Evolutionary conservation across 495 filamentous ascomycete species (phyloP), one percentile per base, ranked within the genome.

Genomic region (Aspergillus wentii): DNA sequence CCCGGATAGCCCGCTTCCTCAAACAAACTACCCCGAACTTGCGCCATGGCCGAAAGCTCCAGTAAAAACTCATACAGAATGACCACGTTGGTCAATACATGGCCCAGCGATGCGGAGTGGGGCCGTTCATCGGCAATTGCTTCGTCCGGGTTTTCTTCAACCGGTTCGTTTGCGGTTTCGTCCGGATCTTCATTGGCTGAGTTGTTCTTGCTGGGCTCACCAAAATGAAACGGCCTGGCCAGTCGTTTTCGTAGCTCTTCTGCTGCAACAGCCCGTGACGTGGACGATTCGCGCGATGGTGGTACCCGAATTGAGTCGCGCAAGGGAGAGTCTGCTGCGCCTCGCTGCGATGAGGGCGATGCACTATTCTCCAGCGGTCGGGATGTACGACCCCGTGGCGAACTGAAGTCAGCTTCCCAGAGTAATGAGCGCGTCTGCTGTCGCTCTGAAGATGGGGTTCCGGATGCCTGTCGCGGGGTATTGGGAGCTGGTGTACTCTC

Each of bases 11-110:
- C 79, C 8, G 94, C 84, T 60, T 98, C 92, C 27, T 79, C 81
- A 65, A 96, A 95, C 26, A 97, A 51, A 33, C 82, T 85, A 2
- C 88, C 86, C 35, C 92, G 71, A 8, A 89, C 83, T 51, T 97
- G 88, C 35, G 94, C 75, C 51, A 95, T 61, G 7, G 90, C 91
- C 3, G 88, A 82, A 23, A 97, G 56, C 63, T 98, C 92, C 29
- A 97, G 66, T 5, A 95, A 61, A 57, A 98, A 98, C 46, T 94
- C 86, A 56, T 82, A 69, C 20, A 72, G 41, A 13, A 75, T 68
- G 14, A 75, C 61, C 25, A 70, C 64, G 47, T 78, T 74, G 5
- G 92, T 96, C 36, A 98, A 66, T 2, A 97, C 74, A 57, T 97
- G 88, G 34, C 85, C 86, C 4, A 98, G 73, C 11, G 80, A 90